phyloP scores from a whole-genome alignment of 1,284 basidiomycete genomes.

The Rhizoctonia solani region DNA sequence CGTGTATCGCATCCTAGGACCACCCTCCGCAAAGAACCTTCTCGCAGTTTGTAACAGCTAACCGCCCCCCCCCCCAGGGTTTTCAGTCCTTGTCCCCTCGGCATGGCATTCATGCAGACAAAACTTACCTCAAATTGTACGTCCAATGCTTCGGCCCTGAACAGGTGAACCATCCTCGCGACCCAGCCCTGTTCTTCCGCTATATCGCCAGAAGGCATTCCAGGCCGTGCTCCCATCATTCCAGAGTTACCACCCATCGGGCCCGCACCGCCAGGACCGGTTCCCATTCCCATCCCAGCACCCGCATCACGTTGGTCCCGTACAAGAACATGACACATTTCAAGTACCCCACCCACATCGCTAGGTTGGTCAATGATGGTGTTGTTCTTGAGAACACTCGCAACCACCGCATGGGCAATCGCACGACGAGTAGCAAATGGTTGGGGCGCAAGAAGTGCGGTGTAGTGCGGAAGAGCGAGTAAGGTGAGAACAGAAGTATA shows the following conservation, averaged over 20 bases:
- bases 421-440: conserved; percentile 86
- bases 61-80: not conserved
- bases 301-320: conserved; percentile 80
- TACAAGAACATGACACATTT: conserved; percentile 87
- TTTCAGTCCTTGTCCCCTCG: conserved; percentile 13
- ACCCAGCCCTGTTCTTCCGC: conserved; percentile 98
- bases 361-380: conserved; percentile 88
- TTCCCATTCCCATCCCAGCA: conserved; percentile 44
- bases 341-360: conserved; percentile 88
- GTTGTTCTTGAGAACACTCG: conserved; percentile 91
- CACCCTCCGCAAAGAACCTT: conserved; percentile 85
- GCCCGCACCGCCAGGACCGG: conserved; percentile 38
- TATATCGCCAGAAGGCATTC: conserved; percentile 77
- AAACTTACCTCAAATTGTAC: conserved; percentile 81
- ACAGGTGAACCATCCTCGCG: conserved; percentile 92
- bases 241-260: conserved; percentile 52
- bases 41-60: conserved; percentile 88
- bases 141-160: conserved; percentile 79
- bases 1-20: conserved; percentile 90
- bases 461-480: conserved; percentile 87
- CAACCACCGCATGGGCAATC: conserved; percentile 89
- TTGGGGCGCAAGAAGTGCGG: conserved; percentile 78
- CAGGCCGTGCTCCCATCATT: conserved; percentile 54
- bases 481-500: conserved; percentile 93
- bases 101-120: not conserved